A percentile compares a stretch with the other conserved stretches of the same genome.
Conservation (phyloP, 2,329 filamentous ascomycete species). For the Neurospora crassa region DNA sequence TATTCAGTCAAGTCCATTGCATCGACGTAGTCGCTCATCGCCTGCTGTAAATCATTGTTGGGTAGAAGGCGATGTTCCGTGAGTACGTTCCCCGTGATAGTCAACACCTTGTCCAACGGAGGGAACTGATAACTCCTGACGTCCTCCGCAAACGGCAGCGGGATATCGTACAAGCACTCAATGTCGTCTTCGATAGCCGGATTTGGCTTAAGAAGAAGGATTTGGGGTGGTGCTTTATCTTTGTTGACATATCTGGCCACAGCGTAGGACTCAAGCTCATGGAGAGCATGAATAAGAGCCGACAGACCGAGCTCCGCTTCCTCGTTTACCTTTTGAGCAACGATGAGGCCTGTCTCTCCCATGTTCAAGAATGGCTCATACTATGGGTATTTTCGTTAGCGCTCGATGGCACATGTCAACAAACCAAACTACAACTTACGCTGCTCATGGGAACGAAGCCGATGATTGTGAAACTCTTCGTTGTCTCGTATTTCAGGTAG, state of each 20-base stretch:
- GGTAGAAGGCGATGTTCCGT: conserved; percentile 80
- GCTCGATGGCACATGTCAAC: background rate
- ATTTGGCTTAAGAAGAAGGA: conserved; percentile 69
- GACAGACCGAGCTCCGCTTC: conserved; percentile 78
- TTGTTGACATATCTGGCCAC: conserved; percentile 79
- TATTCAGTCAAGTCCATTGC: conserved; percentile 76
- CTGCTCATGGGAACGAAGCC: conserved; percentile 67
- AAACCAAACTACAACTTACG: conserved; percentile 7
- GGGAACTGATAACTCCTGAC: conserved; percentile 85
- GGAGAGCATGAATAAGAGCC: conserved; percentile 78
- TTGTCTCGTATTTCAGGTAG: conserved; percentile 77
- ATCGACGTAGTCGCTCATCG: conserved; percentile 90
- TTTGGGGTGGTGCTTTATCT: conserved; percentile 65
- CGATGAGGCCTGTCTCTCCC: conserved; percentile 68
- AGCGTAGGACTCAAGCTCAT: conserved; percentile 76
- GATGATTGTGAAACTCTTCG: conserved; percentile 66
- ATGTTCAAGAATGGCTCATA: conserved; percentile 81
- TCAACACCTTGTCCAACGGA: conserved; percentile 77
- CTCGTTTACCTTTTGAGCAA: conserved; percentile 70
- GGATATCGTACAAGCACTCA: conserved; percentile 82
- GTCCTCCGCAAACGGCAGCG: conserved; percentile 89
- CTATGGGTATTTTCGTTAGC: conserved; percentile 29
- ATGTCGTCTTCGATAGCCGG: conserved; percentile 60
- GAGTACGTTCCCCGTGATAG: conserved; percentile 71
- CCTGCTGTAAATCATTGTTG: conserved; percentile 58